Conservation (phyloP, 768 basidiomycete species). For the Paxillus rubicundulus region DNA sequence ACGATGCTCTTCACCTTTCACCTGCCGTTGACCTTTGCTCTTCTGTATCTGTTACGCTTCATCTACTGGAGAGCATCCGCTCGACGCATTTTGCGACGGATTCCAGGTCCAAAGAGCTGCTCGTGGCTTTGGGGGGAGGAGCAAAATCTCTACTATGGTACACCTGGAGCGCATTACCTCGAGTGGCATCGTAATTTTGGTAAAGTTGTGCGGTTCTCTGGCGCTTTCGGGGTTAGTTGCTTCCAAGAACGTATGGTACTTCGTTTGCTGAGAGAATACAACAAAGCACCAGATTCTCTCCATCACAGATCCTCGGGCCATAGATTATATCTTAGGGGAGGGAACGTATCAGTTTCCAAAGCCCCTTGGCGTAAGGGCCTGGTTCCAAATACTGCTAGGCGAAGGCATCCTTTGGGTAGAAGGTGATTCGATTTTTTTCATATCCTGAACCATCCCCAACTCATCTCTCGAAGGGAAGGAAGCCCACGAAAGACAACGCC, state of each 20-base stretch:
- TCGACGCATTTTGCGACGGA: constrained; percentile 37
- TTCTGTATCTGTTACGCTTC: constrained; percentile 33
- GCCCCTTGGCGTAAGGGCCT: constrained; percentile 58
- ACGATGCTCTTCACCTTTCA: constrained; percentile 10
- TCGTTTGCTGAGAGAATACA: constrained; percentile 9
- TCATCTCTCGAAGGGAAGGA: constrained; percentile 42
- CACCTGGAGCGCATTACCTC: constrained; percentile 52
- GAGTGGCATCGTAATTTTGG: constrained; percentile 55
- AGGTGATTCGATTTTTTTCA: constrained; percentile 36
- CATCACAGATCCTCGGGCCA: constrained; percentile 52
- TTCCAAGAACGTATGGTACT: constrained; percentile 2
- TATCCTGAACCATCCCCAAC: constrained; percentile 1
- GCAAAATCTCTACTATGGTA: constrained; percentile 48
- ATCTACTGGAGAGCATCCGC: constrained; percentile 34
- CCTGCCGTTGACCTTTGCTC: constrained; percentile 17
- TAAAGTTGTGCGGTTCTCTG: constrained; percentile 52
- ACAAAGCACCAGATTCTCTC: constrained; percentile 55
- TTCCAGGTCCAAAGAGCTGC: constrained; percentile 50
- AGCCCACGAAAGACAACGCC: constrained; percentile 55
- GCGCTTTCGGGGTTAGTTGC: constrained; percentile 52
- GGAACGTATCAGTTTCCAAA: constrained; percentile 60
- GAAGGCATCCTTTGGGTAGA: constrained; percentile 67
- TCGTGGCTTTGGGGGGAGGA: constrained; percentile 64
- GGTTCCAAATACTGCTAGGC: constrained; percentile 61
- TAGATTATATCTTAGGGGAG: constrained; percentile 53